phyloP scores from a whole-genome alignment of 768 basidiomycete genomes.

The Auriscalpium vulgare region DNA sequence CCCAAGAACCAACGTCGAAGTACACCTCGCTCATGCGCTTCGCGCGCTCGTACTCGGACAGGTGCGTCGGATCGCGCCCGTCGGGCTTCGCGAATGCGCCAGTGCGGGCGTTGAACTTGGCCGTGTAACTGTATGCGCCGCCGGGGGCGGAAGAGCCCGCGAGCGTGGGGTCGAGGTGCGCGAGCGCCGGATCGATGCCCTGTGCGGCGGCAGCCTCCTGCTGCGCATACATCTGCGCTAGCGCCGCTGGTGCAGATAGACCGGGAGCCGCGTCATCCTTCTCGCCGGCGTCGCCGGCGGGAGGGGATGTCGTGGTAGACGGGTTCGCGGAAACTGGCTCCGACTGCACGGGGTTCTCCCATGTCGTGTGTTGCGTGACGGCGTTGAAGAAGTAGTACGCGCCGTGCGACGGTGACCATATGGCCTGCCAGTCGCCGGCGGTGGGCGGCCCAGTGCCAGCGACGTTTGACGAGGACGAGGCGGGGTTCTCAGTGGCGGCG shows the following conservation, averaged over 20 bases:
- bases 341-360: conserved; percentile 65
- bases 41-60: conserved; percentile 76
- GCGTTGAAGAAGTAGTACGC: conserved; percentile 84
- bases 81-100: conserved; percentile 64
- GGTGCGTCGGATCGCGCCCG: conserved; percentile 63
- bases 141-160: conserved; percentile 25
- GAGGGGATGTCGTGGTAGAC: conserved; percentile 6
- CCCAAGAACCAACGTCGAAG: conserved; percentile 80
- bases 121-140: conserved; percentile 39
- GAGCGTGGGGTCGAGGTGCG: conserved; percentile 72
- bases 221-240: conserved; percentile 35
- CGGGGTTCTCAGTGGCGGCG: not conserved
- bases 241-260: conserved; percentile 15
- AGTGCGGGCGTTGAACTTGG: conserved; percentile 78
- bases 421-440: conserved; percentile 60
- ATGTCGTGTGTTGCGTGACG: conserved; percentile 71
- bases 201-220: conserved; percentile 68
- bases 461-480: conserved; percentile 5
- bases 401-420: conserved; percentile 69
- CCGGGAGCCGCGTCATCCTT: conserved; percentile 17
- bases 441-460: conserved; percentile 7
- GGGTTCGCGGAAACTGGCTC: not conserved
- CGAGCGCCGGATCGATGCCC: conserved; percentile 79
- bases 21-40: conserved; percentile 85
- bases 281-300: conserved; percentile 20